Conservation (phyloP, 2,329 filamentous ascomycete genomes). For the Colletotrichum camelliae region DNA sequence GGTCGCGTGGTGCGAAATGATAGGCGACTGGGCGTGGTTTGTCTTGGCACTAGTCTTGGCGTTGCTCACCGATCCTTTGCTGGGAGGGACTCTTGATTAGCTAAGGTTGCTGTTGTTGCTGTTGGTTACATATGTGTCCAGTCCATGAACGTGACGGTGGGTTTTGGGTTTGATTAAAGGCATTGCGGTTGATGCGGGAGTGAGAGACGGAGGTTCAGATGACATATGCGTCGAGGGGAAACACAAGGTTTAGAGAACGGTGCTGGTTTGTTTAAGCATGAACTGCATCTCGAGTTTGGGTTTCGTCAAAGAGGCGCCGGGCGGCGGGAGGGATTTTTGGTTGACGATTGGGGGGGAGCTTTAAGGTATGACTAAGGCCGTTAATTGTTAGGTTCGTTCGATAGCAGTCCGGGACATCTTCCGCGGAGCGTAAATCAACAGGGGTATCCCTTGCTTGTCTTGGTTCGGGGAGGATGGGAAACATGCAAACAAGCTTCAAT, state of each 20-base stretch:
- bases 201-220: not conserved
- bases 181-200: not conserved
- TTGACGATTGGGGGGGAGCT: not conserved
- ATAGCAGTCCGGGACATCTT: not conserved
- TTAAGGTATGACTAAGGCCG: not conserved
- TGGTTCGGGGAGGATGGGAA: not conserved
- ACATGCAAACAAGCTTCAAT: not conserved
- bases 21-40: constrained; percentile 3
- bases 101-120: not conserved
- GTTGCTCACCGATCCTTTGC: not conserved
- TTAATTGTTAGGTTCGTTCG: not conserved
- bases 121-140: not conserved
- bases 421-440: not conserved
- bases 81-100: not conserved
- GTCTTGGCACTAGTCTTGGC: constrained; percentile 13
- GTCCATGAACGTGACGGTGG: not conserved
- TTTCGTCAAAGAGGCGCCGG: not conserved
- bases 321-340: not conserved
- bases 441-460: not conserved
- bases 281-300: not conserved
- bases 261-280: not conserved
- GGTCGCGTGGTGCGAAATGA: constrained; percentile 21
- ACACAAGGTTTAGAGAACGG: not conserved
- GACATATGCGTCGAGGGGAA: not conserved
- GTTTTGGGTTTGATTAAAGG: not conserved